phyloP scores from a whole-genome alignment of 2,329 filamentous ascomycete genomes.

The Amauroascus niger region DNA sequence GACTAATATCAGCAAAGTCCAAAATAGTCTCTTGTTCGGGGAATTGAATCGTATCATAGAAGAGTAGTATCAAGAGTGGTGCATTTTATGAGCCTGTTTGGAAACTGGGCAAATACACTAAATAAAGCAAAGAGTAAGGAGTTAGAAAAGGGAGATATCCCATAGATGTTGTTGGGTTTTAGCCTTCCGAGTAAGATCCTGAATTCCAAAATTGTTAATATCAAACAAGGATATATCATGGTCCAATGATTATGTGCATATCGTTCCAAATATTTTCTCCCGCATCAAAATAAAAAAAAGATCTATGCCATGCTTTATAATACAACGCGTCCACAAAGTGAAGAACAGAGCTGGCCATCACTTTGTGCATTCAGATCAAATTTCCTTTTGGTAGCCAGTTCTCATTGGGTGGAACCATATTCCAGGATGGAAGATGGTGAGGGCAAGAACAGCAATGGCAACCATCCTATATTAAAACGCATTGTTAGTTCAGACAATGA shows the following conservation, averaged over 20 bases:
- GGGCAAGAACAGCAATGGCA: constrained; percentile 32
- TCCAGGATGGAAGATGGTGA: constrained; percentile 40
- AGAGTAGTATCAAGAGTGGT: no score
- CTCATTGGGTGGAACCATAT: constrained; percentile 24
- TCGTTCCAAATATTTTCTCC: background rate
- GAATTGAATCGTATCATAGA: no score
- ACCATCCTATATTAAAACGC: constrained; percentile 34
- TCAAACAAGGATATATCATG: no score
- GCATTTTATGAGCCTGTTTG: no score
- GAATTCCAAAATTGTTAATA: no score
- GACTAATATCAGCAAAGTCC: no score
- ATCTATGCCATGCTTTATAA: background rate
- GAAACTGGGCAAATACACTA: no score
- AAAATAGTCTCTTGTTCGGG: no score
- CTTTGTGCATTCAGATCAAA: background rate
- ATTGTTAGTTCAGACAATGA: constrained; percentile 10
- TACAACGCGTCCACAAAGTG: background rate
- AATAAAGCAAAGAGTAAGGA: no score
- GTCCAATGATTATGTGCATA: background rate
- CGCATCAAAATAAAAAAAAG: background rate
- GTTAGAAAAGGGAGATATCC: no score
- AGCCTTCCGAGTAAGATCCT: no score
- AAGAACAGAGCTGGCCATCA: background rate
- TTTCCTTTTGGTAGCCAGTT: constrained; percentile 4
- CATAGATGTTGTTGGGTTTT: no score